Conservation (phyloP, 345 rosid genomes). For the Nephelium lappaceum region DNA sequence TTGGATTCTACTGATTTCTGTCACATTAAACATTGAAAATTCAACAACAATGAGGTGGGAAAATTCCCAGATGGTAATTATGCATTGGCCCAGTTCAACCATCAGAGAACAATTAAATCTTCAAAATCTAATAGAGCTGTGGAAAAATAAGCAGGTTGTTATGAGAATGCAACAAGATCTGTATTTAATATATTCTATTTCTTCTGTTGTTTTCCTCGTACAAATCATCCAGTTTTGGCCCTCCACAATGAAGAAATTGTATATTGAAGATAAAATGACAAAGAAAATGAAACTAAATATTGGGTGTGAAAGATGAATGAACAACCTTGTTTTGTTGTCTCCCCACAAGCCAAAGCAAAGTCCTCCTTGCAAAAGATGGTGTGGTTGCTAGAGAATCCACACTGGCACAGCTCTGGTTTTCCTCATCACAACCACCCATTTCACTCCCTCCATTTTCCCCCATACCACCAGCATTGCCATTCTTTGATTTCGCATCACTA, state of each 20-base stretch:
- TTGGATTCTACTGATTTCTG: neutral
- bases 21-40: neutral
- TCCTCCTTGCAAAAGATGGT: slow-evolving; percentile 94
- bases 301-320: slow-evolving; percentile 65
- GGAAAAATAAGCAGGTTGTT: neutral
- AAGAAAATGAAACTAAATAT: slow-evolving; percentile 36
- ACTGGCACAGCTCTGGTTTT: slow-evolving; percentile 46
- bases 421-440: slow-evolving; percentile 39
- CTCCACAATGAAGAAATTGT: slow-evolving; percentile 20
- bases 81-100: too few relatives aligned
- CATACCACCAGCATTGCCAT: slow-evolving; percentile 15
- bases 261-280: neutral
- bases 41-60: neutral
- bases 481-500: slow-evolving; percentile 33
- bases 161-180: slow-evolving; percentile 5
- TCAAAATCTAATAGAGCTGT: neutral
- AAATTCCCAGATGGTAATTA: neutral
- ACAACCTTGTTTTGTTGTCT: slow-evolving; percentile 86
- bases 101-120: neutral
- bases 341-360: slow-evolving; percentile 89
- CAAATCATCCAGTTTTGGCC: slow-evolving; percentile 28
- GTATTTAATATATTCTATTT: slow-evolving; percentile 16
- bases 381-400: slow-evolving; percentile 55
- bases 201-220: slow-evolving; percentile 15
- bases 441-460: slow-evolving; percentile 45